These are phyloP conservation scores for Ustilago lituana DNA, from an alignment of 1,284 basidiomycete genomes.

Conservation along the genomic window DNA sequence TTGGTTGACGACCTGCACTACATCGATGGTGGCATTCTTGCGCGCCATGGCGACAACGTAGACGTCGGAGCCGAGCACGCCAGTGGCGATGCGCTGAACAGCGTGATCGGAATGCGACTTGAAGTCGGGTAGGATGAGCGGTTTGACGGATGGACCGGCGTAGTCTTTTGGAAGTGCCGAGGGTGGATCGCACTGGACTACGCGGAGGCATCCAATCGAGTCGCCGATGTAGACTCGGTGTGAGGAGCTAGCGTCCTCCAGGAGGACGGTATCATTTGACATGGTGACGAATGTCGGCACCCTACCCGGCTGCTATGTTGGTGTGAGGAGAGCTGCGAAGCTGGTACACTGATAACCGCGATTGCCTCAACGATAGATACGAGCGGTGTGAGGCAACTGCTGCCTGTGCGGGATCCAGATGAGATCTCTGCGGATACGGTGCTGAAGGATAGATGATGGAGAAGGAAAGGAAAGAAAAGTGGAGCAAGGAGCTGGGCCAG, in stretches of 20 bases:
- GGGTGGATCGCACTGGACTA: constrained; percentile 35
- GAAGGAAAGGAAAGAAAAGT: too few relatives aligned
- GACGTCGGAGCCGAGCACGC: constrained; percentile 19
- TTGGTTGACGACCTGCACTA: constrained; percentile 38
- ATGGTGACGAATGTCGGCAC: constrained; percentile 1
- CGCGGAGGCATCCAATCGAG: constrained; percentile 47
- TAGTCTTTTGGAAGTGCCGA: constrained; percentile 22
- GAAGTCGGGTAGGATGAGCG: constrained; percentile 40
- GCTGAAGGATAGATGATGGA: too few relatives aligned
- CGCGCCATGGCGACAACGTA: constrained; percentile 55
- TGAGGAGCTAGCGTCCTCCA: constrained; percentile 34
- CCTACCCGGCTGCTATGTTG: not conserved
- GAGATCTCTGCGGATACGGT: too few relatives aligned
- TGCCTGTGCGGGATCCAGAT: too few relatives aligned
- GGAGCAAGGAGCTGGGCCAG: too few relatives aligned
- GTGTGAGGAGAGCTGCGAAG: too few relatives aligned
- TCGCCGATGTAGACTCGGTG: constrained; percentile 50
- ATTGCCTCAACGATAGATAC: too few relatives aligned
- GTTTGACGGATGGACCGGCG: constrained; percentile 30
- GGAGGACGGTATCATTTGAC: constrained; percentile 16
- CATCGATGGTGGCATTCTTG: constrained; percentile 53
- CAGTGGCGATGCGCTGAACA: constrained; percentile 43
- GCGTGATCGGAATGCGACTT: constrained; percentile 43
- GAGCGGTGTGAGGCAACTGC: too few relatives aligned
- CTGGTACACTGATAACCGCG: too few relatives aligned